Evolutionary conservation across 2,329 filamentous ascomycete species (phyloP).

Genomic region (Trichoderma arundinaceum): DNA sequence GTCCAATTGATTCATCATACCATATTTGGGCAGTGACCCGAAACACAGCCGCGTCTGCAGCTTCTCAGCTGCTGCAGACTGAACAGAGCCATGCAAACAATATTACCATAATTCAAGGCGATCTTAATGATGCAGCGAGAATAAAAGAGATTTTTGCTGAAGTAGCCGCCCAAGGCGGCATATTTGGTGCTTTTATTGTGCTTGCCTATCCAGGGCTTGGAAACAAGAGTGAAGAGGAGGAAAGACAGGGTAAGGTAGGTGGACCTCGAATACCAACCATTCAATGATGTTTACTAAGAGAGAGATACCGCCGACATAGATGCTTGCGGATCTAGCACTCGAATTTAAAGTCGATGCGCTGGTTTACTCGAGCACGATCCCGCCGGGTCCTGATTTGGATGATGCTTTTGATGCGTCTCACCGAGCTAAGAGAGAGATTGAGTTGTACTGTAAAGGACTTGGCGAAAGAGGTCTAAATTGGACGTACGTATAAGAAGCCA

Average conservation of each 20-base stretch:
- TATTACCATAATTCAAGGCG: slow-evolving; percentile 15
- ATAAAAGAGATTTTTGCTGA: slow-evolving; percentile 10
- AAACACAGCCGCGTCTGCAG: neutral
- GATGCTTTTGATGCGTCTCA: slow-evolving; percentile 19
- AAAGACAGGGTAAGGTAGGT: slow-evolving; percentile 26
- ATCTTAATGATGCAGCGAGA: slow-evolving; percentile 15
- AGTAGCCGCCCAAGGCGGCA: slow-evolving; percentile 12
- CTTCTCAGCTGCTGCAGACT: neutral
- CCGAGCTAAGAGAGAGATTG: slow-evolving; percentile 17
- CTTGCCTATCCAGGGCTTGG: slow-evolving; percentile 27
- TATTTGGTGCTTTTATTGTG: slow-evolving; percentile 21
- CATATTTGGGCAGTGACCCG: slow-evolving; percentile 16
- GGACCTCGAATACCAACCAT: neutral
- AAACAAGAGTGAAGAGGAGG: slow-evolving; percentile 23
- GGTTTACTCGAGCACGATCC: slow-evolving; percentile 28
- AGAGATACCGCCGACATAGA: neutral
- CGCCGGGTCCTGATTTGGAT: neutral
- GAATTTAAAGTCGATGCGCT: slow-evolving; percentile 16
- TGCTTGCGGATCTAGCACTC: slow-evolving; percentile 19
- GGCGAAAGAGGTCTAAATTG: slow-evolving; percentile 25
- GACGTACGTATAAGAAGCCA: neutral
- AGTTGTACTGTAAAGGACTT: slow-evolving; percentile 11
- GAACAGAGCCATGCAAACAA: neutral
- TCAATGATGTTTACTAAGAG: neutral
- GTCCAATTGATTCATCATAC: neutral